Evolutionary conservation across 2,329 filamentous ascomycete species (phyloP), one percentile per base, ranked within the genome.

Genomic region (Atkinsonella hypoxylon): DNA sequence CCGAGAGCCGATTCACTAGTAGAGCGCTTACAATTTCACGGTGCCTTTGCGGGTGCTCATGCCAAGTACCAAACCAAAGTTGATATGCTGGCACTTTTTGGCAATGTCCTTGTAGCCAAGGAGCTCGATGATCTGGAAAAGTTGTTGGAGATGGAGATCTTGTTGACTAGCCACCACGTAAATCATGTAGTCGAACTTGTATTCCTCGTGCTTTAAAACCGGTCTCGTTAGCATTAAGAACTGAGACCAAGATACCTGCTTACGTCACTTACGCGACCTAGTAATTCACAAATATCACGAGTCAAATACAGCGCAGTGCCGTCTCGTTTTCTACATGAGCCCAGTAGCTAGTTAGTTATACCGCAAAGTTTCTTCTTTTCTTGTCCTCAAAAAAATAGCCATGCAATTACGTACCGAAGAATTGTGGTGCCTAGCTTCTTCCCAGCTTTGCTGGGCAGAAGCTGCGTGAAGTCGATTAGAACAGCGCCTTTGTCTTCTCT

Each of bases 251-350:
- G 34, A 30, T n/a, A 31, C 13, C 13, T 20, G 17, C 10, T 3
- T 13, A 4, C 18, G 26, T 31, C 10, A 56, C 58, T 52, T 56
- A 61, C 56, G 51, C 86, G 79, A 60, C 81, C 77, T 49, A 89
- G 68, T 30, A 87, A 77, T 61, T 89, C 84, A 57, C 82, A 85
- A 55, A 90, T 84, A 64, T 91, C 85, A 57, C 86, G 80, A 47
- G 87, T 87, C 45, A 90, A 75, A 63, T 91, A 90, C 34, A 88
- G 76, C 40, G 83, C 85, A 12, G 84, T 88, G 50, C 86, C 86
- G 56, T 87, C 82, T 57, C 78, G 80, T 70, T 87, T 86, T 56
- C 61, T 61, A 22, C 18, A 39, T 17, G 26, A 49, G 18, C 20
- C 1, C 48, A 22, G 6, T 15, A 30, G 30, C 13, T 1, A 34